Base-by-base conservation (phyloP, 2,329 filamentous ascomycete genomes). In the Exophiala bonariae region DNA sequence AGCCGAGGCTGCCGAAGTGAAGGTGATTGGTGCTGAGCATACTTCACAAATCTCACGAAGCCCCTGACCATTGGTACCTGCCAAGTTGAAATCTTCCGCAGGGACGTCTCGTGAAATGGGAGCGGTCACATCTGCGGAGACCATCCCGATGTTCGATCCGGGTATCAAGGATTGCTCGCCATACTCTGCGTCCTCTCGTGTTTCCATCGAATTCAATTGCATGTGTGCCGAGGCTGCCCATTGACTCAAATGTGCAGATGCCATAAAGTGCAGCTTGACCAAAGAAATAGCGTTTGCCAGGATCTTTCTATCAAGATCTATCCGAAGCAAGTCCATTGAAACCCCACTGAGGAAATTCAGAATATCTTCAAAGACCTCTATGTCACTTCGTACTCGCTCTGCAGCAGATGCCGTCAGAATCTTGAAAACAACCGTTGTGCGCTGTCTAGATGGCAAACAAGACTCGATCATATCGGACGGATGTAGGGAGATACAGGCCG, bases 391-490 rank as follows among this genome's bases (percentile, higher is more conserved):
- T 13, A 11, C 16, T 18, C n/a, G 4, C 30, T 26, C 10, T 8
- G 35, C 3, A 13, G 5, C 26, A 34, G 10, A 18, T 31, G 32
- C 16, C 43, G 14, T 26, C 23, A 35, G 13, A 39, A 16, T 32
- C 22, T 32, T 19, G 23, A 23, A 36, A 56, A 53, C 14, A 13
- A 56, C 20, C 11, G 36, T 40, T 8, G 44, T 49, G 13, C 41
- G 50, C 22, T 54, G 47, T 20, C 20, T 39, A 3, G 47, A 48
- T 3, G 50, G 47, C 17, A 41, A 39, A 22, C 36, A 45, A 35
- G 82, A 82, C 50, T 82, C 77, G 11, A 81, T 65, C 65, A 78
- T 75, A 58, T 82, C 75, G 3, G 72, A 76, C 0, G 80, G 79
- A 58, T 83, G 78, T 20, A 78, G 56, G 2, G 74, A 77, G 37